phyloP scores from a whole-genome alignment of 176 grass and related monocot genomes.

The Bromus sterilis region DNA sequence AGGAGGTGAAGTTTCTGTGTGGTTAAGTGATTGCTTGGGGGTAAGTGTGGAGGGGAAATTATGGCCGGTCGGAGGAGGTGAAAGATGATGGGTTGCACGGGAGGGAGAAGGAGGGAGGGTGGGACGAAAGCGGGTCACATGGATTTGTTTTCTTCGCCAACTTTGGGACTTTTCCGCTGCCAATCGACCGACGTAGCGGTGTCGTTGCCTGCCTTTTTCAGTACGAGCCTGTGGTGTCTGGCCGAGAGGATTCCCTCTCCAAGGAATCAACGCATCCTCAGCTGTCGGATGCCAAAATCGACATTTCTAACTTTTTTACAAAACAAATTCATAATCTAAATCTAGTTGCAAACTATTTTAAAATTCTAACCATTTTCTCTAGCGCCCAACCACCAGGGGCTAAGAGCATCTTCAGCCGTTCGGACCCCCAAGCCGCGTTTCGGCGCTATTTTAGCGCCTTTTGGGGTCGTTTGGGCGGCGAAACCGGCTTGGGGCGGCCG shows the following conservation, averaged over 20 bases:
- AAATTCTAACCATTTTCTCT: too few relatives aligned
- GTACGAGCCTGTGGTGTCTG: neutral
- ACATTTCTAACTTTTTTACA: too few relatives aligned
- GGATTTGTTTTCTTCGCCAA: conserved; percentile 38
- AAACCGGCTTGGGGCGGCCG: too few relatives aligned
- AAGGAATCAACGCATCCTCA: neutral
- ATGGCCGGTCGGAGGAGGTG: neutral
- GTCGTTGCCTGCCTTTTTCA: neutral
- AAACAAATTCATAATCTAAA: too few relatives aligned
- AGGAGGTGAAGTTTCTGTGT: neutral
- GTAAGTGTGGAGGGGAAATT: neutral
- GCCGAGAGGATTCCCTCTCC: neutral
- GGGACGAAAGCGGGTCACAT: conserved; percentile 16
- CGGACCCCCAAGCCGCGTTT: too few relatives aligned
- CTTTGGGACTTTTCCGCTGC: conserved; percentile 19
- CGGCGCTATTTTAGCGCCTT: too few relatives aligned
- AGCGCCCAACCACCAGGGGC: too few relatives aligned
- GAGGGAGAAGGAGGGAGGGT: neutral
- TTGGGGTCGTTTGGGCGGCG: too few relatives aligned
- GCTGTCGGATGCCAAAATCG: too few relatives aligned
- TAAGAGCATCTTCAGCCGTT: too few relatives aligned
- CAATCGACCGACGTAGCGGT: neutral
- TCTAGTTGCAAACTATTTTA: too few relatives aligned
- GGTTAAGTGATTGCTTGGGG: conserved; percentile 40
- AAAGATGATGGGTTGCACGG: neutral